Evolutionary conservation across 164 flowering plant species (phyloP), one percentile per base, ranked within the genome.

Genomic region (Vitis labrusca): DNA sequence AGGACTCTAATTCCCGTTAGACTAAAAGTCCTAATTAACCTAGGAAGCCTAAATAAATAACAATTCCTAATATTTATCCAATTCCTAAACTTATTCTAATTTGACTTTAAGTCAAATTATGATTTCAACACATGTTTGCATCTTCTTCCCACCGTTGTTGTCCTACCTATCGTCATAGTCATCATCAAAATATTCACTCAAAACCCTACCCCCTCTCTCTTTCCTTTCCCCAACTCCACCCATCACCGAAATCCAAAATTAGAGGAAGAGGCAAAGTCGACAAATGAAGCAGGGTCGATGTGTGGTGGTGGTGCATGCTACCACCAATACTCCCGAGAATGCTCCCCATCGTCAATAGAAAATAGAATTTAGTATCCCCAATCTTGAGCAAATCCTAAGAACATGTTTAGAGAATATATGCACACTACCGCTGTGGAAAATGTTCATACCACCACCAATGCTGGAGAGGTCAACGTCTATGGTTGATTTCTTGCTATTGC

Each of bases 401-500:
- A 65, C 97, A 53, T 93, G 87, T 77, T 95, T 95, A 3, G 93
- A 95, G 91, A 90, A 93, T 73, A 95, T 95, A 64, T 98, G 96
- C 14, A 98, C 99, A 76, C 91, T 98, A 84, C 87, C 89, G 76
- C 99, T 19, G 23, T 19, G 93, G 60, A 97, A 93, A 68, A 95
- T 95, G 95, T 93, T 95, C 99, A 95, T 93, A 10, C 99, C 99
- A 23, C 98, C 99, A 62, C 97, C 98, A 60, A 93, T 91, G 77
- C 84, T 81, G 48, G 98, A 76, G 65, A 95, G 86, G 69, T 95
- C 99, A 58, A 95, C 97, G 69, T 95, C 99, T 52, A 95, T 97
- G 30, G 86, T 79, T 1, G 95, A 88, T 69, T 93, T 93, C 80
- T 93, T 96, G 68, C 86, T 81, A 79, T 91, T 91, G 11, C 99